Base-by-base conservation (phyloP, 192 early-diverging fungal genomes). In the Allomyces javanicus region DNA sequence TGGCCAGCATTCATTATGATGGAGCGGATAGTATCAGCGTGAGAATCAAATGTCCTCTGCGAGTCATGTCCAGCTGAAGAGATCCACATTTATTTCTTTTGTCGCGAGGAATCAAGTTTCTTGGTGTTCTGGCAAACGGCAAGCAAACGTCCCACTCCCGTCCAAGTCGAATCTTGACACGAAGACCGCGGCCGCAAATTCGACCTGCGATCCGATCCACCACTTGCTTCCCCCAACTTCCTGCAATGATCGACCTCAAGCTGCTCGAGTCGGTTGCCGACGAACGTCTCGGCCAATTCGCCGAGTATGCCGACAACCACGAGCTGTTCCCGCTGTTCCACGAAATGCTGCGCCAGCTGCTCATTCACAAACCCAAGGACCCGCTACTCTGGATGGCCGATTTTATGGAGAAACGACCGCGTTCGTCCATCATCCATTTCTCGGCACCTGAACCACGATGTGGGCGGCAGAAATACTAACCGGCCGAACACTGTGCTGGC, bases 251-350 rank as follows among this genome's bases (percentile, higher is more conserved):
- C 33, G 33, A 64, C 26, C 64, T 25, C 23, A 6, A 25, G 64
- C 24, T 77, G 72, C 71, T 75, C 69, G 63, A 75, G 22, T 69
- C 75, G 24, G 61, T 79, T 10, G 66, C 67, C 61, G 58, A 65
- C 22, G 70, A 76, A 24, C 64, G 71, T 27, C 55, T 73, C 25
- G 69, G 73, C 40, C 58, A 65, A 25, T 76, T 82, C 24, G 77
- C 76, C 21, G 64, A 67, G 12, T 82, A 82, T 65, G 80, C 80
- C 21, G 80, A 82, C 64, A 68, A 72, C 44, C 80, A 82, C 65
- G 77, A 76, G 70, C 71, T 82, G 21, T 82, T 77, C 64, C 76
- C 76, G 25, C 63, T 82, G 25, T 79, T 82, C 63, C 70, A 79
- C 65, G 64, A 67, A 10, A 67, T 77, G 55, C 64, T 75, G 10